These are phyloP conservation scores for Canavalia ensiformis DNA, from an alignment of 306 rosid genomes.

Conservation along the genomic window DNA sequence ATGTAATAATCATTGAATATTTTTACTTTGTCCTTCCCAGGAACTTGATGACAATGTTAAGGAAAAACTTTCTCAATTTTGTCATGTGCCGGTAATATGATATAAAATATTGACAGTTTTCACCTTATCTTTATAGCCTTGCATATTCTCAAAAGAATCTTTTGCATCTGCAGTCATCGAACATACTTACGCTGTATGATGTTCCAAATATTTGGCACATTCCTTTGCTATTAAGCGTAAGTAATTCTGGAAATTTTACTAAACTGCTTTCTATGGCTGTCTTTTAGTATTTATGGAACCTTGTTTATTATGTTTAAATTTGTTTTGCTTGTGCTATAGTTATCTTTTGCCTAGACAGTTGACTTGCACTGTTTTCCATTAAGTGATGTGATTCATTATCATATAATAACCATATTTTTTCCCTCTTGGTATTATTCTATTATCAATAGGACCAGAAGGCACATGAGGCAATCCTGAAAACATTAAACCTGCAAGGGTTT, in stretches of 20 bases:
- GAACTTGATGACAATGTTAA: constrained; percentile 75
- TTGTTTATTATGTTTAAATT: background rate
- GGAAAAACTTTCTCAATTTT: constrained; percentile 83
- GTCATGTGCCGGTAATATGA: constrained; percentile 84
- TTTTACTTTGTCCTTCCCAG: constrained; percentile 54
- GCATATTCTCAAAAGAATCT: constrained; percentile 28
- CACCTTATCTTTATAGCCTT: constrained; percentile 17
- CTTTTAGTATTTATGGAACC: constrained; percentile 24
- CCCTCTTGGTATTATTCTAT: constrained; percentile 37
- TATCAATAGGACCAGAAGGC: constrained; percentile 81
- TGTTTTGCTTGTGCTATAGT: constrained; percentile 4
- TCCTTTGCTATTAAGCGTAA: constrained; percentile 85
- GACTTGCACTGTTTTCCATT: constrained; percentile 8
- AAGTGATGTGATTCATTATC: constrained; percentile 15
- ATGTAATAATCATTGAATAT: constrained; percentile 29
- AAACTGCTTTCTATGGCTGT: constrained; percentile 27
- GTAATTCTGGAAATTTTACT: constrained; percentile 37
- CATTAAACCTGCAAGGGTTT: constrained; percentile 69
- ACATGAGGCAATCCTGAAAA: constrained; percentile 80
- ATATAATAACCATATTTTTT: constrained; percentile 27
- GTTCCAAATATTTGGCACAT: constrained; percentile 97
- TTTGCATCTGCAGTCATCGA: constrained; percentile 64
- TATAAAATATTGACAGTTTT: constrained; percentile 30
- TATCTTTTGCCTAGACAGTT: background rate
- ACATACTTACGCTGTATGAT: constrained; percentile 81